Conservation (phyloP, 148 eudicot genomes). For the Camellia granthamiana region DNA sequence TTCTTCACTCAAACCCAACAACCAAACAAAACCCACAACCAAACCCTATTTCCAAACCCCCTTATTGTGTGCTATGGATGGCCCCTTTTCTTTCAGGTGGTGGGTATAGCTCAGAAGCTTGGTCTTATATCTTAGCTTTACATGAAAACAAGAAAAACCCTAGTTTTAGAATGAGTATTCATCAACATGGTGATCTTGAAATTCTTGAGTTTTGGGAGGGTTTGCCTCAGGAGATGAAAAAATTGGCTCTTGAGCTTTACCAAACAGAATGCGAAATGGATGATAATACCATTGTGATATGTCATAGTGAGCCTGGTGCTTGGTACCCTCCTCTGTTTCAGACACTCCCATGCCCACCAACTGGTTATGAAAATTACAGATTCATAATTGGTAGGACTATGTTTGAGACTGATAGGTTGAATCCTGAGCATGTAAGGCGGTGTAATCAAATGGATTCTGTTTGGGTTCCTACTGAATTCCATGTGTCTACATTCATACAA, state of each 20-base stretch:
- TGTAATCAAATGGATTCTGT: constrained; percentile 47
- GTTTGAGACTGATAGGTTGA: constrained; percentile 76
- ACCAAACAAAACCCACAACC: constrained; percentile 3
- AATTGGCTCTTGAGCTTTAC: constrained; percentile 43
- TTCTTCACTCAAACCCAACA: constrained; percentile 17
- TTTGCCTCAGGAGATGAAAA: constrained; percentile 40
- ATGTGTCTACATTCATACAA: constrained; percentile 39
- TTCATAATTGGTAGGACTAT: constrained; percentile 64
- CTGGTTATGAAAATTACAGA: constrained; percentile 35
- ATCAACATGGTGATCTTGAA: constrained; percentile 62
- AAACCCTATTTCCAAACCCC: constrained; percentile 24
- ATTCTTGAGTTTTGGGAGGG: constrained; percentile 63
- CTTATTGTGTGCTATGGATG: constrained; percentile 66
- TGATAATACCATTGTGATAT: constrained; percentile 52
- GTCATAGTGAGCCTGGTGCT: constrained; percentile 87
- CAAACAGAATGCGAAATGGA: constrained; percentile 38
- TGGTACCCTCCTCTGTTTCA: constrained; percentile 67
- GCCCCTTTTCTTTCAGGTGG: constrained; percentile 77
- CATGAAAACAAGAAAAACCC: constrained; percentile 27
- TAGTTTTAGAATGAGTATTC: constrained; percentile 44
- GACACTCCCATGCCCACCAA: constrained; percentile 58
- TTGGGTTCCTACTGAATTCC: constrained; percentile 64
- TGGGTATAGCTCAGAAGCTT: constrained; percentile 80
- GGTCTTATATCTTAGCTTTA: constrained; percentile 66
- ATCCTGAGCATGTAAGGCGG: constrained; percentile 44